Conservation (phyloP, 352 stramenopile species). For the Phytopythium ostracodes region DNA sequence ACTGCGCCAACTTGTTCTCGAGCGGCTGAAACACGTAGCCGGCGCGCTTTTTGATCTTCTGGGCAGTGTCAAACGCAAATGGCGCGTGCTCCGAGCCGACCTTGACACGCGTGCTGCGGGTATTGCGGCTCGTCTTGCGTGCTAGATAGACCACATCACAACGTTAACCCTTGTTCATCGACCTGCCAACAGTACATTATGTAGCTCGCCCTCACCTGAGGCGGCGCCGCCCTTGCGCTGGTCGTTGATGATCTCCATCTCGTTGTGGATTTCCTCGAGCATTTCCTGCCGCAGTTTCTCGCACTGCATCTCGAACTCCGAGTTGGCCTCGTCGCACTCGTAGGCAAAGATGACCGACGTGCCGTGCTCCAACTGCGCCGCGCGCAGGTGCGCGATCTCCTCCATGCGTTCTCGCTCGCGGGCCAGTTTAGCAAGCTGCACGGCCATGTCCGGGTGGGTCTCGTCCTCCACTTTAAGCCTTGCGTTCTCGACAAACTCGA, state of each 20-base stretch:
- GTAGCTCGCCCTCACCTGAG: slow-evolving; percentile 15
- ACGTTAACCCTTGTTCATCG: neutral
- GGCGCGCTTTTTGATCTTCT: slow-evolving; percentile 70
- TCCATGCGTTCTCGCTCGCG: slow-evolving; percentile 48
- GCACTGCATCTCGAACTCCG: slow-evolving; percentile 71
- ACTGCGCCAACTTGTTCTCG: slow-evolving; percentile 67
- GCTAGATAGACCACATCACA: slow-evolving; percentile 15
- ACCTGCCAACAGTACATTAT: neutral
- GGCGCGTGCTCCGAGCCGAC: slow-evolving; percentile 23
- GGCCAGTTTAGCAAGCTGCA: slow-evolving; percentile 35
- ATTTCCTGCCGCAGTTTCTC: slow-evolving; percentile 81
- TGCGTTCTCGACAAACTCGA: slow-evolving; percentile 67
- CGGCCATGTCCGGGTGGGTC: slow-evolving; percentile 61
- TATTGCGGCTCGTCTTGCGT: slow-evolving; percentile 71
- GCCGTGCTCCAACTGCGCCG: slow-evolving; percentile 52
- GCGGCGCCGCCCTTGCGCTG: slow-evolving; percentile 57
- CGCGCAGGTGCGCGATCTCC: slow-evolving; percentile 31
- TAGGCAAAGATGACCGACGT: slow-evolving; percentile 75
- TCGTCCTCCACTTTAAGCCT: slow-evolving; percentile 56
- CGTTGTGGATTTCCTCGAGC: slow-evolving; percentile 82
- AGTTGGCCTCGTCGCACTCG: slow-evolving; percentile 75
- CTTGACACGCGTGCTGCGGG: slow-evolving; percentile 65
- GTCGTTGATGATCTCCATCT: slow-evolving; percentile 80
- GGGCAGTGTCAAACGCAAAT: slow-evolving; percentile 41
- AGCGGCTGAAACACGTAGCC: slow-evolving; percentile 66